Evolutionary conservation across 192 early-diverging fungal species (phyloP).

Genomic region (Gaertneriomyces semiglobifer): DNA sequence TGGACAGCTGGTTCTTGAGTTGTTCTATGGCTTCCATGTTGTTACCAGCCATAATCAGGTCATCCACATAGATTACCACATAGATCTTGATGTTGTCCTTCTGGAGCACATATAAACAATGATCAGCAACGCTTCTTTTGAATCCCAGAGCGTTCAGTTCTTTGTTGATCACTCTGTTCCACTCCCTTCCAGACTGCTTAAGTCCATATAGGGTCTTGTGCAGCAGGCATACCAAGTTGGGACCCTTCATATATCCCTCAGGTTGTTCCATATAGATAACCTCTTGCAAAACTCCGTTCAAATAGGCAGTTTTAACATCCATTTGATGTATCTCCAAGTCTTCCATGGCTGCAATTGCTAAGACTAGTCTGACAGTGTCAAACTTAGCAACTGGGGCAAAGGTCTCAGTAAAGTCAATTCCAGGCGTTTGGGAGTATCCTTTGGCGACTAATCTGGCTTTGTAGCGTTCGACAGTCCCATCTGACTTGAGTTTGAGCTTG

Average conservation of each 20-base stretch:
- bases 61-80: no score
- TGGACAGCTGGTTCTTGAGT: no score
- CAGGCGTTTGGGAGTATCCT: conserved; percentile 41
- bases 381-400: conserved; percentile 41
- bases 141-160: no score
- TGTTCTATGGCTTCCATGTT: no score
- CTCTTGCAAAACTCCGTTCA: conserved; percentile 29
- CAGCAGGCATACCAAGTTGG: conserved; percentile 1
- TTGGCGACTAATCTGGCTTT: conserved; percentile 33
- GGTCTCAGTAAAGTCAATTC: no score
- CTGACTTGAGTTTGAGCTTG: conserved; percentile 18
- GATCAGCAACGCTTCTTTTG: no score
- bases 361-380: conserved; percentile 17
- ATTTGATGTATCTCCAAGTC: conserved; percentile 29
- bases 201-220: no score
- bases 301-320: conserved; percentile 38
- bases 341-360: conserved; percentile 12
- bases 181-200: no score
- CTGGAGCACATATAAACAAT: conserved; percentile 18
- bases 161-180: no score
- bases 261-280: conserved; percentile 34
- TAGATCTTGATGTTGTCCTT: no score
- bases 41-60: no score
- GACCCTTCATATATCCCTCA: conserved; percentile 14
- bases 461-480: conserved; percentile 30